Evolutionary conservation across 345 rosid genomes (phyloP).

Genomic region (Eucalyptus leucophloia): DNA sequence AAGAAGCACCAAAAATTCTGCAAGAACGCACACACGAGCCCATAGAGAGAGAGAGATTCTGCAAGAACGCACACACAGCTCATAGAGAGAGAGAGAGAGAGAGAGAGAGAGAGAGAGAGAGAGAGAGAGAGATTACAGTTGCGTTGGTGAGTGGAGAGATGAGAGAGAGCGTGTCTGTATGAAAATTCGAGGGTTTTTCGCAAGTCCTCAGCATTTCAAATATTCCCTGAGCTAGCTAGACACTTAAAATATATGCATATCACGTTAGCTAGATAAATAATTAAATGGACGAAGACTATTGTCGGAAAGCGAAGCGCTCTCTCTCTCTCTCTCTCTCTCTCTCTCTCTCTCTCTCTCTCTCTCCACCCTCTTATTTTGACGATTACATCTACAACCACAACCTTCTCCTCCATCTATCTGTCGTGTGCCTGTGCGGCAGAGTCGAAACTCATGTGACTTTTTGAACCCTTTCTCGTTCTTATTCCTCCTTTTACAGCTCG

Average conservation of each 20-base stretch:
- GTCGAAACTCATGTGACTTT: not conserved
- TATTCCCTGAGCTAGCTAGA: not conserved
- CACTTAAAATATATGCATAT: not conserved
- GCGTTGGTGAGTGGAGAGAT: not conserved
- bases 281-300: constrained; percentile 4
- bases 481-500: not conserved
- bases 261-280: not conserved
- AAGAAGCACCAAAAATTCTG: not conserved
- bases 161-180: not conserved
- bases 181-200: not conserved
- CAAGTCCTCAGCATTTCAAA: not conserved
- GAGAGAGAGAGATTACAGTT: not conserved
- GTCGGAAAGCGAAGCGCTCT: not conserved
- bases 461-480: not conserved
- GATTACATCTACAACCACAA: not conserved
- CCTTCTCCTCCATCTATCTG: not conserved
- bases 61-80: not conserved
- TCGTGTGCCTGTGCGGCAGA: not conserved
- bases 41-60: not conserved
- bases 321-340: not conserved
- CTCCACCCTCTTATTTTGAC: not conserved
- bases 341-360: not conserved
- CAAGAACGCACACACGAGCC: not conserved
- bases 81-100: not conserved
- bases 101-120: not conserved